Conservation (phyloP, 2,329 filamentous ascomycete species). For the Sarocladiaceae sp. region DNA sequence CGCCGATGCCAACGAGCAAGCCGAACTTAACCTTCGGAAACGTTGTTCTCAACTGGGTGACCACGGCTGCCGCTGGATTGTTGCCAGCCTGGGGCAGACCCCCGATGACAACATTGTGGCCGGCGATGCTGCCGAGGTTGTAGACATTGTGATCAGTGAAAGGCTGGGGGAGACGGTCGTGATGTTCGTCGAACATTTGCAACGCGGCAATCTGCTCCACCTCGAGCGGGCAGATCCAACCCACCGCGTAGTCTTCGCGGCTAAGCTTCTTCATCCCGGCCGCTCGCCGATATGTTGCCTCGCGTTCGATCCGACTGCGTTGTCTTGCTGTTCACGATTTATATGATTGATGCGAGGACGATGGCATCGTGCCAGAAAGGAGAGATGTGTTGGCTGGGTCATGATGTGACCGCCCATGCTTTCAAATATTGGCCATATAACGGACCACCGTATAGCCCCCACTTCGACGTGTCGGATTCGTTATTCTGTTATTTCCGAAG, state of each 20-base stretch:
- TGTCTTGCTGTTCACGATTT: constrained; percentile 1
- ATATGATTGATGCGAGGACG: not conserved
- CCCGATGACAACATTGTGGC: constrained; percentile 28
- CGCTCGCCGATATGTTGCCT: constrained; percentile 13
- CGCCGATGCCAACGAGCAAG: constrained; percentile 20
- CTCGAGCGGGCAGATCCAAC: constrained; percentile 24
- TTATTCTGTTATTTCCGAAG: too few species aligned
- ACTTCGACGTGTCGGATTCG: too few species aligned
- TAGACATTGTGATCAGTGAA: constrained; percentile 19
- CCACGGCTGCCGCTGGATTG: constrained; percentile 24
- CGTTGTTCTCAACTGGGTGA: constrained; percentile 25
- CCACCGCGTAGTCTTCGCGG: constrained; percentile 19
- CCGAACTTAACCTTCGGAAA: constrained; percentile 24
- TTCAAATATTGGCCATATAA: too few species aligned
- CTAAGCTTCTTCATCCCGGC: constrained; percentile 1
- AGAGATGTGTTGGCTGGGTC: not conserved
- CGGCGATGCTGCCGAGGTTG: constrained; percentile 22
- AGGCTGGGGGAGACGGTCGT: constrained; percentile 13
- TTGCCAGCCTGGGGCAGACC: constrained; percentile 26
- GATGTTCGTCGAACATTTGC: constrained; percentile 21
- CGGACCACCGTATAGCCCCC: too few species aligned
- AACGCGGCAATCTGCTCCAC: constrained; percentile 21
- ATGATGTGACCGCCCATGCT: not conserved
- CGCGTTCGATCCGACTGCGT: not conserved
- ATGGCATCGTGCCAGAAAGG: not conserved